phyloP scores from a whole-genome alignment of 352 stramenopile genomes.

The Pilasporangium apinafurcum region DNA sequence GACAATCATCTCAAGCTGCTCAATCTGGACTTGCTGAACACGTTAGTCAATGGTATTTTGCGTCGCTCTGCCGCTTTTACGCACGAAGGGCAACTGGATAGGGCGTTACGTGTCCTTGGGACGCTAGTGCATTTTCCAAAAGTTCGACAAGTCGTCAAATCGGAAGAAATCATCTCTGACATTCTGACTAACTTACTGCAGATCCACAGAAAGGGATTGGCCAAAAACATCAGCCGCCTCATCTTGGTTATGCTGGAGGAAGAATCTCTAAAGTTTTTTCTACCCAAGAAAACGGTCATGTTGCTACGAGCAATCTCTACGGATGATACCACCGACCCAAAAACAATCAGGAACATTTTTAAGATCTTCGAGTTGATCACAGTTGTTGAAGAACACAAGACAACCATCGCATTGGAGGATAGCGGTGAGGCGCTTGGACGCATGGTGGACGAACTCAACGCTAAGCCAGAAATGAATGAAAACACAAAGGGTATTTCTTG shows the following conservation, averaged over 20 bases:
- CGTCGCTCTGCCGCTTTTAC: slow-evolving; percentile 24
- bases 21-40: slow-evolving; percentile 47
- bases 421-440: slow-evolving; percentile 39
- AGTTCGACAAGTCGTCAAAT: slow-evolving; percentile 50
- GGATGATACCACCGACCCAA: slow-evolving; percentile 22
- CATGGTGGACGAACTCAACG: slow-evolving; percentile 44
- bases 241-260: slow-evolving; percentile 56
- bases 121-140: slow-evolving; percentile 50
- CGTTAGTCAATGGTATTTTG: slow-evolving; percentile 42
- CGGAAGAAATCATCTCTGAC: slow-evolving; percentile 67
- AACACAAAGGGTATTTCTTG: slow-evolving; percentile 12
- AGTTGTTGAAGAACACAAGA: slow-evolving; percentile 72
- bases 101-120: slow-evolving; percentile 48
- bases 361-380: slow-evolving; percentile 46
- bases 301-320: slow-evolving; percentile 54
- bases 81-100: slow-evolving; percentile 50
- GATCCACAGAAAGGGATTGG: slow-evolving; percentile 35
- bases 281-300: slow-evolving; percentile 72
- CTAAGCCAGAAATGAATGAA: slow-evolving; percentile 10
- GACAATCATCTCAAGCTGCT: slow-evolving; percentile 69
- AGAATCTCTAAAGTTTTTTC: slow-evolving; percentile 75
- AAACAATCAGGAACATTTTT: slow-evolving; percentile 63
- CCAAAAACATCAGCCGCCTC: slow-evolving; percentile 61
- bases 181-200: slow-evolving; percentile 58
- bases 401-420: slow-evolving; percentile 60